phyloP scores from a whole-genome alignment of 371 early-diverging fungal species.

The Mucor ambiguus region DNA sequence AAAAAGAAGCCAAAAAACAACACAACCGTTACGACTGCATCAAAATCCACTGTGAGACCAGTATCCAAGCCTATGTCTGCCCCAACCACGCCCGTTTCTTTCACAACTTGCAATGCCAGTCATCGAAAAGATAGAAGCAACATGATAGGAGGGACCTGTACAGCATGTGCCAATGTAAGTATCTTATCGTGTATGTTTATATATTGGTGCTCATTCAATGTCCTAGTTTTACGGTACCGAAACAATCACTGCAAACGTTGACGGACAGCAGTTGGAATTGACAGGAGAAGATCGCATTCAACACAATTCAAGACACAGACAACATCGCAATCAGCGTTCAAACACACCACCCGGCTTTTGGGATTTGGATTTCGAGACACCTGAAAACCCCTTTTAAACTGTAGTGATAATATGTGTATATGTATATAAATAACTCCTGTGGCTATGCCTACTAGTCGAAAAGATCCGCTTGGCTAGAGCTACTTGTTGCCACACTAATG shows the following conservation, averaged over 20 bases:
- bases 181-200: background rate
- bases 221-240: slow-evolving; percentile 3
- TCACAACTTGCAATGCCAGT: background rate
- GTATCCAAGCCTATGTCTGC: background rate
- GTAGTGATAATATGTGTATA: background rate
- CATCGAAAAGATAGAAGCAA: background rate
- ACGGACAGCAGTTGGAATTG: background rate
- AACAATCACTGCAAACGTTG: background rate
- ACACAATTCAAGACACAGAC: slow-evolving; percentile 4
- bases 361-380: background rate
- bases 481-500: too few species aligned
- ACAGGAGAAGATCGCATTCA: slow-evolving; percentile 9
- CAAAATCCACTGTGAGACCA: background rate
- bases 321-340: background rate
- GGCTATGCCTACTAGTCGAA: too few species aligned
- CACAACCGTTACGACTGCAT: background rate
- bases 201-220: background rate
- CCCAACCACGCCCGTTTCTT: background rate
- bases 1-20: background rate
- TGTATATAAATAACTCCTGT: background rate
- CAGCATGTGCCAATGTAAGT: slow-evolving; percentile 1
- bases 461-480: too few species aligned
- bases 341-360: slow-evolving; percentile 9
- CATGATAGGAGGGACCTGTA: background rate
- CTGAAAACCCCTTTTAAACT: background rate